Evolutionary conservation across 2,329 filamentous ascomycete species (phyloP).

Genomic region (Cercospora nicotianae): DNA sequence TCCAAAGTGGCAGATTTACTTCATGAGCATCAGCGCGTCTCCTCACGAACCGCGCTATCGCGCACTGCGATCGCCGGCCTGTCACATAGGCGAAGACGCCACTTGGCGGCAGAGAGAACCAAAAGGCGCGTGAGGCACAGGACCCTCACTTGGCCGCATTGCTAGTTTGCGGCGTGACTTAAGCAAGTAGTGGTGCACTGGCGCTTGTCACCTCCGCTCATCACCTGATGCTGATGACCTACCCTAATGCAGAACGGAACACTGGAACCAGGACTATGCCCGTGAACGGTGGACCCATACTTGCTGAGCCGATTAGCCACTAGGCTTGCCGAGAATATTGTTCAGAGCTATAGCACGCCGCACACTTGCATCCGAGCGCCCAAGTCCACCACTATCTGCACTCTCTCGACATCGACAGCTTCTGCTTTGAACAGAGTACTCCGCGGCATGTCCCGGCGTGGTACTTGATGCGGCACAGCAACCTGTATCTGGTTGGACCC

Average conservation of each 20-base stretch:
- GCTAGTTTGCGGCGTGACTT: slow-evolving; percentile 1
- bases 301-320: not conserved
- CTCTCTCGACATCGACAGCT: not conserved
- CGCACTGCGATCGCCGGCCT: not conserved
- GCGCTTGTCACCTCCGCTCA: not conserved
- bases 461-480: slow-evolving; percentile 9
- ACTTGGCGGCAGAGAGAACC: not conserved
- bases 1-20: not conserved
- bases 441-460: not conserved
- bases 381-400: not conserved
- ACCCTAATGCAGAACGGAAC: slow-evolving; percentile 1
- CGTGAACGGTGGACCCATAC: not conserved
- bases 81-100: not conserved
- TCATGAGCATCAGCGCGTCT: not conserved
- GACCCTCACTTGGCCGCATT: slow-evolving; percentile 1
- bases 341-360: slow-evolving; percentile 9
- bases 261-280: slow-evolving; percentile 4
- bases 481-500: slow-evolving; percentile 1
- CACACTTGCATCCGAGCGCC: not conserved
- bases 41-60: not conserved
- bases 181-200: not conserved
- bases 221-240: not conserved
- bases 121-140: not conserved
- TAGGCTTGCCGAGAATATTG: not conserved
- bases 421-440: not conserved